These are phyloP conservation scores for Liriodendron chinense DNA, from an alignment of 164 flowering plant species.

Conservation along the genomic window DNA sequence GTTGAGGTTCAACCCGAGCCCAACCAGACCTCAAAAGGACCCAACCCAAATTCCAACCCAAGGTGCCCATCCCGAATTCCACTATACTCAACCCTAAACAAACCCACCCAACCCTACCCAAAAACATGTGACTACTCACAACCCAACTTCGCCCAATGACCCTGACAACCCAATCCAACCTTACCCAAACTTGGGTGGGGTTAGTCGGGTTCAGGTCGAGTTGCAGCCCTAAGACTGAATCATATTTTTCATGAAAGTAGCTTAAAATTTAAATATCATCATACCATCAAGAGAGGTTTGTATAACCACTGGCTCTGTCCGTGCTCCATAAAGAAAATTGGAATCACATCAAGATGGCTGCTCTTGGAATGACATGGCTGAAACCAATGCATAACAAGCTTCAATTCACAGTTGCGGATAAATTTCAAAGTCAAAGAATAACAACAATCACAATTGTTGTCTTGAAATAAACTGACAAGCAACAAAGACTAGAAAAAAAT, in stretches of 20 bases:
- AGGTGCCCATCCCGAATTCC: too few species aligned
- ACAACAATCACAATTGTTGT: background rate
- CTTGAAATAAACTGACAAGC: background rate
- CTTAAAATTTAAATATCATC: background rate
- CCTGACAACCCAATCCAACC: too few species aligned
- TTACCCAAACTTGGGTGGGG: too few species aligned
- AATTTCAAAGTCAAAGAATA: background rate
- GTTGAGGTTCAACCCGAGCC: too few species aligned
- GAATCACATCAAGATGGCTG: background rate
- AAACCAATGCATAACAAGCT: background rate
- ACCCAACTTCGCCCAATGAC: too few species aligned
- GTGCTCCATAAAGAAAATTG: background rate
- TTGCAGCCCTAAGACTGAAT: too few species aligned
- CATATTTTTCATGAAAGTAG: too few species aligned
- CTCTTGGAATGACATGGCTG: background rate
- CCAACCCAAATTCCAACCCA: background rate
- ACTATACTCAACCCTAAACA: too few species aligned
- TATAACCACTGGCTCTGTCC: background rate
- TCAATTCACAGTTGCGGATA: background rate
- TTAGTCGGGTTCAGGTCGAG: too few species aligned
- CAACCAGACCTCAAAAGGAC: background rate
- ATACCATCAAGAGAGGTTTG: conserved; percentile 1
- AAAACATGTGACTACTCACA: too few species aligned
- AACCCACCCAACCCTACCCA: too few species aligned
- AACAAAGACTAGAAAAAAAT: too few species aligned